Percentiles rank a stretch among this genome's conserved stretches.
phyloP scores from a whole-genome alignment of 2,329 filamentous ascomycete species.

The Cordyceps pruinosa region DNA sequence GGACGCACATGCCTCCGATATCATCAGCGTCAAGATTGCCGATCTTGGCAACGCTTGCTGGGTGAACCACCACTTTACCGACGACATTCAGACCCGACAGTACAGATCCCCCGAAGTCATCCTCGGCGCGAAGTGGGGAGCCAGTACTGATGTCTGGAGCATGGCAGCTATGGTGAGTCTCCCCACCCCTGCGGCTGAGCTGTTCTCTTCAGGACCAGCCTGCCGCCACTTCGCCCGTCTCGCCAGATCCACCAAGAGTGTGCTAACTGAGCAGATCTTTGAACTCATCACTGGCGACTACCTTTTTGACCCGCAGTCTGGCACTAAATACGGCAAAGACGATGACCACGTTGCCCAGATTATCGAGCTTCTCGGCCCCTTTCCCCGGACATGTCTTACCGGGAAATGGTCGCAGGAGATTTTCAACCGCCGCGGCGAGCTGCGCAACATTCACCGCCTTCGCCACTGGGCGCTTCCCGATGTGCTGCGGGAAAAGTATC shows the following conservation, averaged over 20 bases:
- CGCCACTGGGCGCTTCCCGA: slow-evolving; percentile 94
- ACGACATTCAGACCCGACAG: slow-evolving; percentile 96
- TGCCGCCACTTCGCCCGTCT: no score
- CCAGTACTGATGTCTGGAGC: slow-evolving; percentile 99
- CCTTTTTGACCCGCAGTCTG: slow-evolving; percentile 95
- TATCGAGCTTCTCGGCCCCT: slow-evolving; percentile 89
- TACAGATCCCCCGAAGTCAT: slow-evolving; percentile 97
- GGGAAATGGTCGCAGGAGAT: slow-evolving; percentile 99
- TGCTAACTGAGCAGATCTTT: slow-evolving; percentile 59
- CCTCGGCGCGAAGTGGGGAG: slow-evolving; percentile 93
- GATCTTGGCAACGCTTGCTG: slow-evolving; percentile 97
- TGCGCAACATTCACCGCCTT: slow-evolving; percentile 93
- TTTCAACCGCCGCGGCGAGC: slow-evolving; percentile 94
- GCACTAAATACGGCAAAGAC: slow-evolving; percentile 98
- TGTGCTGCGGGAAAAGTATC: slow-evolving; percentile 92
- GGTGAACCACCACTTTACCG: slow-evolving; percentile 98
- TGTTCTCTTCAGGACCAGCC: no score
- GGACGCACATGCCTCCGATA: slow-evolving; percentile 53
- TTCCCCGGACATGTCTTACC: slow-evolving; percentile 84
- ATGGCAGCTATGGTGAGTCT: slow-evolving; percentile 92
- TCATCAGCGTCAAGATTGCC: slow-evolving; percentile 98
- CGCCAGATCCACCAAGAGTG: not conserved
- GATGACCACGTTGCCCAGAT: slow-evolving; percentile 99
- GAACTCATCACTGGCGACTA: slow-evolving; percentile 98
- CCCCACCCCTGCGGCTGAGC: not conserved